phyloP scores from a whole-genome alignment of 169 alveolate genomes.

The Cryptosporidium xiaoi region DNA sequence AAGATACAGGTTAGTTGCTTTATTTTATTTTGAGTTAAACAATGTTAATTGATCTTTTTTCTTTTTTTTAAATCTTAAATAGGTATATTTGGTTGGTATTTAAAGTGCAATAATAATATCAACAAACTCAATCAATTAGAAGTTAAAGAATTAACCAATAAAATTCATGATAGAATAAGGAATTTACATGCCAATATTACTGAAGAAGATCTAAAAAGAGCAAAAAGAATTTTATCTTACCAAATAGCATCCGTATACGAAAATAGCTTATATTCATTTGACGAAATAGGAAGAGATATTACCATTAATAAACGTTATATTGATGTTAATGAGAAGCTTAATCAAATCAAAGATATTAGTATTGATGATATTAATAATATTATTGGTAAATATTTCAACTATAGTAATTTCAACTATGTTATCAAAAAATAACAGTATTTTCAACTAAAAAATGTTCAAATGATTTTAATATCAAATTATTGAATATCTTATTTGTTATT shows the following conservation, averaged over 20 bases:
- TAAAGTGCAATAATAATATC: constrained; percentile 3
- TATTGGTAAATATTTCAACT: constrained; percentile 11
- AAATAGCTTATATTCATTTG: constrained; percentile 8
- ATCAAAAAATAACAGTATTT: background rate
- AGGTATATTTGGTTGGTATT: constrained; percentile 63
- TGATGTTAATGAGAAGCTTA: constrained; percentile 21
- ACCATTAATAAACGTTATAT: constrained; percentile 1
- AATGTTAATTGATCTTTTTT: background rate
- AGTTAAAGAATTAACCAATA: constrained; percentile 5
- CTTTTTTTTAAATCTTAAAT: too few relatives aligned
- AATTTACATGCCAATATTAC: constrained; percentile 16
- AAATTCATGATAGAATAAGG: background rate
- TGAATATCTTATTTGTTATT: background rate
- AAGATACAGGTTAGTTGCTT: constrained; percentile 94
- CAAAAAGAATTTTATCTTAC: constrained; percentile 7
- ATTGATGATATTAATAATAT: constrained; percentile 4
- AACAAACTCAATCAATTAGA: constrained; percentile 4
- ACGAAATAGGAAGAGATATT: constrained; percentile 59
- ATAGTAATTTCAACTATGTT: background rate
- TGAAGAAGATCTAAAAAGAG: constrained; percentile 52
- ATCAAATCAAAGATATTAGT: constrained; percentile 7
- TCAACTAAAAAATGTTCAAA: constrained; percentile 6
- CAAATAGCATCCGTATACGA: constrained; percentile 25
- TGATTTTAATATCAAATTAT: constrained; percentile 16
- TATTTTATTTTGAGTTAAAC: constrained; percentile 22